phyloP scores from a whole-genome alignment of 2,329 filamentous ascomycete genomes.

The Xylaria digitata region DNA sequence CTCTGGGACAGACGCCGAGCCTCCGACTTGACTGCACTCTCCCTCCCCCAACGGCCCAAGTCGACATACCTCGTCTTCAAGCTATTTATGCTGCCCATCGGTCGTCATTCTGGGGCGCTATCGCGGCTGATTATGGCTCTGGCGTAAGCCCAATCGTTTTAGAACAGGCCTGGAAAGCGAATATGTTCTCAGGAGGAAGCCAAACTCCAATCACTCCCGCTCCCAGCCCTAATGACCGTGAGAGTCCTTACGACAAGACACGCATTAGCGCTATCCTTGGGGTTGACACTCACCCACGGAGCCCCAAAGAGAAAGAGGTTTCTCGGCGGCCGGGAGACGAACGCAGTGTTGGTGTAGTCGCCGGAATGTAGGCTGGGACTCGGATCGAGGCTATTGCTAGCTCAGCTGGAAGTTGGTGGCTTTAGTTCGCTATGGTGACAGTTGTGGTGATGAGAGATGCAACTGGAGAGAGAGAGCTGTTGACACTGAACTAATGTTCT shows the following conservation, averaged over 20 bases:
- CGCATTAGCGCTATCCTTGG: constrained; percentile 72
- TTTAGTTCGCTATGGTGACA: background rate
- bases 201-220: constrained; percentile 64
- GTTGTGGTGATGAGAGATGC: background rate
- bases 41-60: constrained; percentile 57
- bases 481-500: background rate
- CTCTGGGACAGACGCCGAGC: constrained; percentile 55
- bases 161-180: constrained; percentile 76
- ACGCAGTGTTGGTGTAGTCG: constrained; percentile 50
- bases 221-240: constrained; percentile 63
- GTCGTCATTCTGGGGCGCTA: constrained; percentile 76
- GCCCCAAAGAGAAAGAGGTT: constrained; percentile 67
- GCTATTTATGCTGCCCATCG: constrained; percentile 77
- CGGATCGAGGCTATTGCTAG: constrained; percentile 2
- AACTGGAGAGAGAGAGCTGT: background rate
- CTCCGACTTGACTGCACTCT: constrained; percentile 71
- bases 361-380: constrained; percentile 47
- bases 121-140: constrained; percentile 77
- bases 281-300: constrained; percentile 68
- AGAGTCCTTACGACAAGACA: constrained; percentile 64
- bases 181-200: constrained; percentile 55
- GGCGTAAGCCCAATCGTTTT: constrained; percentile 71
- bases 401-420: background rate
- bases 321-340: constrained; percentile 67
- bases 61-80: constrained; percentile 74